phyloP scores from a whole-genome alignment of 495 filamentous ascomycete species.

The Aspergillus indologenus region DNA sequence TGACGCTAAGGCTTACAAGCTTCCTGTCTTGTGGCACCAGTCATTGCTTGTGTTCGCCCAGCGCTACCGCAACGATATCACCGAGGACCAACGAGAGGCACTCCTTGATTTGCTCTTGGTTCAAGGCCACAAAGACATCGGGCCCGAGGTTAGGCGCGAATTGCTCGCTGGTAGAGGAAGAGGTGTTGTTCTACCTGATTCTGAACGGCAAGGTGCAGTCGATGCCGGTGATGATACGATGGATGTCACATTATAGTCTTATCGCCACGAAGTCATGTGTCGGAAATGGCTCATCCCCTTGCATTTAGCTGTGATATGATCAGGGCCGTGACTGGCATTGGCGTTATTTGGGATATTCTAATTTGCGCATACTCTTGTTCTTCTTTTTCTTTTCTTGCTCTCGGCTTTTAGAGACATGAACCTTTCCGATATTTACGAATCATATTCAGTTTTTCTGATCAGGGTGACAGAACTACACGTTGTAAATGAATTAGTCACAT shows the following conservation, averaged over 20 bases:
- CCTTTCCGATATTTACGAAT: background rate
- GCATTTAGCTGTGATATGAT: slow-evolving; percentile 26
- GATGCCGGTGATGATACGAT: slow-evolving; percentile 89
- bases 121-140: slow-evolving; percentile 83
- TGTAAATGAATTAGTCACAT: too few relatives aligned
- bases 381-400: background rate
- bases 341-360: slow-evolving; percentile 23
- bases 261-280: slow-evolving; percentile 20
- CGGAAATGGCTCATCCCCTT: background rate
- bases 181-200: slow-evolving; percentile 64
- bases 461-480: too few relatives aligned
- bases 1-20: slow-evolving; percentile 48
- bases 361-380: background rate
- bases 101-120: slow-evolving; percentile 83
- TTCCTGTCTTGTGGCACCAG: slow-evolving; percentile 91
- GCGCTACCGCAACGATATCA: slow-evolving; percentile 88
- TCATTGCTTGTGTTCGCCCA: slow-evolving; percentile 86
- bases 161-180: slow-evolving; percentile 84
- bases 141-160: slow-evolving; percentile 88
- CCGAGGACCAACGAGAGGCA: slow-evolving; percentile 89
- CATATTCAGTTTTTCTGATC: too few relatives aligned
- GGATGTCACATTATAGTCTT: slow-evolving; percentile 51
- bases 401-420: background rate
- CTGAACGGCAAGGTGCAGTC: slow-evolving; percentile 50
- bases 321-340: slow-evolving; percentile 24